phyloP scores from a whole-genome alignment of 306 rosid genomes.

The Trifolium pratense region DNA sequence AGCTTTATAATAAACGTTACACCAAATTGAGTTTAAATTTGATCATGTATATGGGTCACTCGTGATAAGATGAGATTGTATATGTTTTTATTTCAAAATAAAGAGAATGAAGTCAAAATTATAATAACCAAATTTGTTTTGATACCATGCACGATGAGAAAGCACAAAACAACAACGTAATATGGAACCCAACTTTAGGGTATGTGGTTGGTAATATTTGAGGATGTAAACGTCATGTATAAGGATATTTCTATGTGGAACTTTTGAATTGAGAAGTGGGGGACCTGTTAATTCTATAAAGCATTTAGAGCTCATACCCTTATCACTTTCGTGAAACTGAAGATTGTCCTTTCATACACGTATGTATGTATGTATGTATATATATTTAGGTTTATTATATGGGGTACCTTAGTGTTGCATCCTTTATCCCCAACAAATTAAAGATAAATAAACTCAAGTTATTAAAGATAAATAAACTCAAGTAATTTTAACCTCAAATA shows the following conservation, averaged over 20 bases:
- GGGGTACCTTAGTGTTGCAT: not conserved
- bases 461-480: too few relatives aligned
- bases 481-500: too few relatives aligned
- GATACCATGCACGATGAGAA: conserved; percentile 47
- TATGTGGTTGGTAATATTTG: conserved; percentile 67
- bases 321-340: conserved; percentile 57
- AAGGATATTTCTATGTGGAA: conserved; percentile 56
- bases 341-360: conserved; percentile 48
- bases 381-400: not conserved
- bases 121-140: conserved; percentile 34
- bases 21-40: conserved; percentile 33
- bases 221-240: conserved; percentile 63
- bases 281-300: conserved; percentile 65
- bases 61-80: conserved; percentile 16
- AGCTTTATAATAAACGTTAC: not conserved
- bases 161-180: conserved; percentile 56
- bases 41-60: conserved; percentile 10
- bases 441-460: not conserved
- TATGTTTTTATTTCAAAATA: not conserved
- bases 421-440: not conserved
- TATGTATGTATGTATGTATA: not conserved
- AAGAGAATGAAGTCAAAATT: conserved; percentile 44
- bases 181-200: conserved; percentile 69
- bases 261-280: conserved; percentile 65
- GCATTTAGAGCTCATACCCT: conserved; percentile 47